Evolutionary conservation across 2,329 filamentous ascomycete genomes (phyloP), one percentile per base, ranked within the genome.

Genomic region (Parastagonospora nodorum): DNA sequence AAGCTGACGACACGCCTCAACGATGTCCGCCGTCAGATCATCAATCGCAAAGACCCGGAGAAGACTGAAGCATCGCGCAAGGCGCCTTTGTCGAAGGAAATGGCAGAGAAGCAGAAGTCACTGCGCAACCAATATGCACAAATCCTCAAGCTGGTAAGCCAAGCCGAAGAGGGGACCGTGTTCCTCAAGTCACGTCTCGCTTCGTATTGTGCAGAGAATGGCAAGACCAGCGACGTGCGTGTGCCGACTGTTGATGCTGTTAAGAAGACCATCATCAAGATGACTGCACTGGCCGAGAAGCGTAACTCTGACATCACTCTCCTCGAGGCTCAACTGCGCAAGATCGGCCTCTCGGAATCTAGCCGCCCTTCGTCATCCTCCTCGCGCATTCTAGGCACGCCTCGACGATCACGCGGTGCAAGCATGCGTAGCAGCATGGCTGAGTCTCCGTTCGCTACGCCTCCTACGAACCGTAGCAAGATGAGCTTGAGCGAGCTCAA

Each of bases 271-370:
- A 96, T 99, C 59, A 80, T 81, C 50, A 96, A 94, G 68, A 92
- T 99, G 88, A 97, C 92, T 30, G 84, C 80, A 52, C 93, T 97
- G 88, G 89, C 89, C 0, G 90, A 97, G 78, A 90, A 91, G 76
- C 89, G 90, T 69, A 94, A 89, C 68, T 90, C 88, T 50, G 93
- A 97, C 64, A 86, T 99, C 45, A 91, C 96, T 70, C 85, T 96
- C 6, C 81, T 97, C 29, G 94, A 97, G 75, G 84, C 87, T 41
- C 90, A 96, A 69, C 85, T 99, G 77, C 86, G 88, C 51, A 90
- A 86, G 69, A 75, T 95, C 16, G 72, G 74, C 2, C 51, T 72
- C 14, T 36, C 52, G 28, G 63, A 63, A 12, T 38, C 48, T 24
- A 61, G 49, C 41, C 63, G 66, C 3, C 64, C 66, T 2, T 61